phyloP scores from a whole-genome alignment of 345 rosid genomes.

The Firmiana major region DNA sequence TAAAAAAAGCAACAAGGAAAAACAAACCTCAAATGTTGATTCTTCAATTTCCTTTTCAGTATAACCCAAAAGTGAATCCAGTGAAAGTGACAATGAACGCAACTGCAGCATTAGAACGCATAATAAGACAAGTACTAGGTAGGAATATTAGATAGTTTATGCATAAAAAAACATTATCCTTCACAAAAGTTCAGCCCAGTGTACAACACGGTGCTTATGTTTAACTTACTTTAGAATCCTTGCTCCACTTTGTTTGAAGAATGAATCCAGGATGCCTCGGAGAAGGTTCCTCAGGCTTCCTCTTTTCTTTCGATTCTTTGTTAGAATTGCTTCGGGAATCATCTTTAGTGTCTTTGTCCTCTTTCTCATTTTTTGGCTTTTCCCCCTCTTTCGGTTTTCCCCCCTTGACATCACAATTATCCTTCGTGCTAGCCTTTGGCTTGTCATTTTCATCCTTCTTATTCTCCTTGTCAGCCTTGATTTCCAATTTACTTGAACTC shows the following conservation, averaged over 20 bases:
- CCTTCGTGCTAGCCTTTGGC: conserved; percentile 35
- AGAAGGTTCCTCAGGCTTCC: conserved; percentile 68
- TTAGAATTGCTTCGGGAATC: conserved; percentile 38
- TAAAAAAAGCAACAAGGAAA: neutral
- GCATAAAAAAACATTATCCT: neutral
- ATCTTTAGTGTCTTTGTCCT: conserved; percentile 44
- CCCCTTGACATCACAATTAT: conserved; percentile 32
- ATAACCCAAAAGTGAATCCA: conserved; percentile 93
- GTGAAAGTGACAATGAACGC: conserved; percentile 74
- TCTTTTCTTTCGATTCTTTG: conserved; percentile 63
- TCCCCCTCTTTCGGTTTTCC: conserved; percentile 34
- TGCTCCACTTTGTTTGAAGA: conserved; percentile 55
- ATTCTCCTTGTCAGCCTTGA: conserved; percentile 37
- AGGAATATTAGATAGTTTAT: neutral
- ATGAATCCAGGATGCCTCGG: conserved; percentile 74
- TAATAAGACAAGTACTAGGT: conserved; percentile 8
- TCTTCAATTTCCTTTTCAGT: conserved; percentile 84
- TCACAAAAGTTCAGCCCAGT: neutral
- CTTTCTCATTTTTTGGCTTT: conserved; percentile 44
- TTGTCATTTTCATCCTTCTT: conserved; percentile 43
- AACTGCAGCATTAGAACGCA: conserved; percentile 36
- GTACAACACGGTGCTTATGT: neutral
- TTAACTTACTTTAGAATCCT: conserved; percentile 66
- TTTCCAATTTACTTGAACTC: conserved; percentile 32
- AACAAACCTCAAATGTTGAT: conserved; percentile 84